A percentile compares a stretch with the other conserved stretches of the same genome.
Conservation (phyloP, 345 rosid species). For the Eucalyptus paniculata region DNA sequence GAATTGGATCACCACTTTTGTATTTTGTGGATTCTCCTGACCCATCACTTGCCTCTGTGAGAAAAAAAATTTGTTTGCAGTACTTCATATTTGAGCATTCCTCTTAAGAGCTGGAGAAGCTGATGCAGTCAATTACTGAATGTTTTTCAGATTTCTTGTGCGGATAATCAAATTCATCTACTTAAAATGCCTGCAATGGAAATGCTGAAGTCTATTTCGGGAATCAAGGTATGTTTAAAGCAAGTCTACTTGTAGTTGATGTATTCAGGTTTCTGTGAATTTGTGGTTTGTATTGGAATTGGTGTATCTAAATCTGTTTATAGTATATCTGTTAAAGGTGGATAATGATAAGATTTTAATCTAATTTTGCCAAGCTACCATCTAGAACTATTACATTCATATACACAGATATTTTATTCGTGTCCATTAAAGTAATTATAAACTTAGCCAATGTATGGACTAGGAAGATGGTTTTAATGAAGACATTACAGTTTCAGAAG, state of each 20-base stretch:
- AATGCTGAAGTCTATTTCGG: conserved; percentile 68
- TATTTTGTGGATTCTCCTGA: conserved; percentile 65
- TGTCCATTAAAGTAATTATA: neutral
- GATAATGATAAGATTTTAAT: neutral
- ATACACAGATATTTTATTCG: neutral
- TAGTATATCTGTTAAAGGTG: neutral
- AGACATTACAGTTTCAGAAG: neutral
- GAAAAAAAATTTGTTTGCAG: neutral
- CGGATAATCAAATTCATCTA: conserved; percentile 91
- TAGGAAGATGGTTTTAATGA: neutral
- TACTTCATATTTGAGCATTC: neutral
- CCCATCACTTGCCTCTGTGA: conserved; percentile 81
- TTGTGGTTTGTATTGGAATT: neutral
- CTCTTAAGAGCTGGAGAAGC: neutral
- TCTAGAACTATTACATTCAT: neutral
- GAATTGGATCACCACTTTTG: conserved; percentile 86
- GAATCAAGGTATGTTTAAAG: conserved; percentile 70
- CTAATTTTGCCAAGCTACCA: neutral
- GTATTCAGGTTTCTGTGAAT: neutral
- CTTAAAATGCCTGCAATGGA: conserved; percentile 90
- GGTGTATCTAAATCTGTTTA: neutral
- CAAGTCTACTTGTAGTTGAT: neutral
- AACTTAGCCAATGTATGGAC: neutral
- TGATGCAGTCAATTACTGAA: conserved; percentile 4
- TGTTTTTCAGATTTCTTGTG: conserved; percentile 72